phyloP scores from a whole-genome alignment of 257 asterid genomes.

The Datura wrightii region DNA sequence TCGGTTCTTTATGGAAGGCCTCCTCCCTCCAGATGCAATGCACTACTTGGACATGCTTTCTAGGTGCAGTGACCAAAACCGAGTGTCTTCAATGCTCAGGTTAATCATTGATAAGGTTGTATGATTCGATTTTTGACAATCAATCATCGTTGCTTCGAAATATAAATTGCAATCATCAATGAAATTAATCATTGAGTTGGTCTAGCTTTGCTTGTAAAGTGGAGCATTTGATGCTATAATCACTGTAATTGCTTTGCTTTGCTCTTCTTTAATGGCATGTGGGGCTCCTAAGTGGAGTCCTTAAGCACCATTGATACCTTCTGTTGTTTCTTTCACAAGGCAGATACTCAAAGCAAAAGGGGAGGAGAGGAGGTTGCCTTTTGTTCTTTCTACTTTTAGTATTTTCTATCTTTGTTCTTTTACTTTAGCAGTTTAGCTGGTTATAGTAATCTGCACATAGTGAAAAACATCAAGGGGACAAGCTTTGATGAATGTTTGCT shows the following conservation, averaged over 20 bases:
- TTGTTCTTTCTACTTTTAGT: constrained; percentile 24
- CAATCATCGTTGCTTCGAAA: not conserved
- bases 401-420: constrained; percentile 8
- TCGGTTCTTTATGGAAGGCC: constrained; percentile 88
- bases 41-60: constrained; percentile 79
- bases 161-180: not conserved
- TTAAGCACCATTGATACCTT: constrained; percentile 6
- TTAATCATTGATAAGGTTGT: constrained; percentile 62
- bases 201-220: not conserved
- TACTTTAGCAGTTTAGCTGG: constrained; percentile 12
- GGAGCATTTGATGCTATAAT: not conserved
- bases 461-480: constrained; percentile 1
- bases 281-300: not conserved
- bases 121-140: not conserved
- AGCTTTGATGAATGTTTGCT: constrained; percentile 20
- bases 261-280: not conserved
- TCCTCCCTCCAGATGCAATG: constrained; percentile 87
- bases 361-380: not conserved
- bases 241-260: constrained; percentile 20
- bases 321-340: constrained; percentile 26
- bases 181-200: not conserved
- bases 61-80: constrained; percentile 68
- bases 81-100: constrained; percentile 76
- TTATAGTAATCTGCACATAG: constrained; percentile 6
- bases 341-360: constrained; percentile 27